These are phyloP conservation scores for Serendipita sp. DNA, from an alignment of 768 basidiomycete genomes.

Conservation along the genomic window DNA sequence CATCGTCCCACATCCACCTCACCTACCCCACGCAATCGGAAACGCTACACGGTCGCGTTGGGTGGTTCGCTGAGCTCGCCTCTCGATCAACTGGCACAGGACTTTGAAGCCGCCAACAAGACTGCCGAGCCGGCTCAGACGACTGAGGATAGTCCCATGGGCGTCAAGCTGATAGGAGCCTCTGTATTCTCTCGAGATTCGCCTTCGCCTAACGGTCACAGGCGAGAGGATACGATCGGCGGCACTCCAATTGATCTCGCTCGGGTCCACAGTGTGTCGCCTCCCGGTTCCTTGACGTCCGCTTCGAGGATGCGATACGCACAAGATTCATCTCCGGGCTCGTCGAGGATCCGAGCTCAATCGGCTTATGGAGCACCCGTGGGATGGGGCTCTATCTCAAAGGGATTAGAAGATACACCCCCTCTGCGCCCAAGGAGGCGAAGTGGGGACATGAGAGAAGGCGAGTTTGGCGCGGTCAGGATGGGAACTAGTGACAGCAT, in stretches of 20 bases:
- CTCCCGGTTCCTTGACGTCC: constrained; percentile 10
- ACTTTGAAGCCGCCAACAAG: constrained; percentile 2
- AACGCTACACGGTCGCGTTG: constrained; percentile 75
- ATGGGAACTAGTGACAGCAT: not conserved
- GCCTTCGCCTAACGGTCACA: constrained; percentile 8
- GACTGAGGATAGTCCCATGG: constrained; percentile 2
- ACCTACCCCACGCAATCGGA: constrained; percentile 52
- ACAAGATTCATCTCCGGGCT: constrained; percentile 8
- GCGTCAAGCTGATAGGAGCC: not conserved
- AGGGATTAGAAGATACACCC: not conserved
- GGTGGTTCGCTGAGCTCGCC: constrained; percentile 50
- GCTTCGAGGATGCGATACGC: not conserved
- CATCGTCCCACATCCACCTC: constrained; percentile 6
- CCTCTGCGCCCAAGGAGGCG: not conserved
- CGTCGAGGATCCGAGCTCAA: constrained; percentile 11
- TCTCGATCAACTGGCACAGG: constrained; percentile 9
- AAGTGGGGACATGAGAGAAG: not conserved
- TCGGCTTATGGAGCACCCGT: constrained; percentile 12
- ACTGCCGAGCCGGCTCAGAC: not conserved
- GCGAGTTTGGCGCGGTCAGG: not conserved
- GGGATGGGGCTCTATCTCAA: not conserved
- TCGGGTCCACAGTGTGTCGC: constrained; percentile 13
- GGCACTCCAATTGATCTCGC: constrained; percentile 14
- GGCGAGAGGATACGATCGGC: constrained; percentile 13
- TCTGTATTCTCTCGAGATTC: constrained; percentile 1